Percentiles rank a stretch among this genome's conserved stretches.
These are phyloP conservation scores for Knoxdaviesia capensis DNA, from an alignment of 2,329 filamentous ascomycete species.

Conservation along the genomic window DNA sequence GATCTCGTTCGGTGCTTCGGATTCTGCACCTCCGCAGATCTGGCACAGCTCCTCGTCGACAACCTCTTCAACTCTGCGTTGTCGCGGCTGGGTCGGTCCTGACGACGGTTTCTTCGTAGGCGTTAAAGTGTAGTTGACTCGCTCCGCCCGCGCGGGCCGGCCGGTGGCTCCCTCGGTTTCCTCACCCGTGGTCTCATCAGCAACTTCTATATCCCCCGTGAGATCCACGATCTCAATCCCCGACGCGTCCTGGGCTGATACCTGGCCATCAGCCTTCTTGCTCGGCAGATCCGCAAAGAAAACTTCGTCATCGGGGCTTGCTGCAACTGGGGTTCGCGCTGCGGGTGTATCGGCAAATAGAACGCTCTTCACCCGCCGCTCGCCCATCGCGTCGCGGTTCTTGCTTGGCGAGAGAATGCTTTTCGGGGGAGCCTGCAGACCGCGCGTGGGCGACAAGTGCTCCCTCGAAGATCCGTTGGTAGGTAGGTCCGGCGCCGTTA, in stretches of 20 bases:
- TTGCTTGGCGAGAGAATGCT: conserved; percentile 35
- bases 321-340: conserved; percentile 5
- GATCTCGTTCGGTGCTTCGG: conserved; percentile 37
- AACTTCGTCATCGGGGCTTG: conserved; percentile 17
- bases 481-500: too few species aligned
- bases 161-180: too few species aligned
- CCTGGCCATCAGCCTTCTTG: conserved; percentile 7
- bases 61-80: conserved; percentile 8
- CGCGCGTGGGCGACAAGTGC: too few species aligned
- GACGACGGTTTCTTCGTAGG: too few species aligned
- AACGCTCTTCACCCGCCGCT: conserved; percentile 28
- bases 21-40: conserved; percentile 36
- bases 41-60: conserved; percentile 34
- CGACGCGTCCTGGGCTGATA: too few species aligned
- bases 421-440: conserved; percentile 15
- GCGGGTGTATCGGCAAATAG: conserved; percentile 21
- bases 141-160: too few species aligned
- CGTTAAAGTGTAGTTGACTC: too few species aligned
- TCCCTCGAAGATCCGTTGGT: too few species aligned
- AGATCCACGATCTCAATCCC: too few species aligned
- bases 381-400: conserved; percentile 11
- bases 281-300: conserved; percentile 31
- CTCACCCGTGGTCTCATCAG: too few species aligned
- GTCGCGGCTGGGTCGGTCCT: too few species aligned
- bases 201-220: too few species aligned